phyloP scores from a whole-genome alignment of 2,329 filamentous ascomycete genomes.

The Helicocarpus griseus region DNA sequence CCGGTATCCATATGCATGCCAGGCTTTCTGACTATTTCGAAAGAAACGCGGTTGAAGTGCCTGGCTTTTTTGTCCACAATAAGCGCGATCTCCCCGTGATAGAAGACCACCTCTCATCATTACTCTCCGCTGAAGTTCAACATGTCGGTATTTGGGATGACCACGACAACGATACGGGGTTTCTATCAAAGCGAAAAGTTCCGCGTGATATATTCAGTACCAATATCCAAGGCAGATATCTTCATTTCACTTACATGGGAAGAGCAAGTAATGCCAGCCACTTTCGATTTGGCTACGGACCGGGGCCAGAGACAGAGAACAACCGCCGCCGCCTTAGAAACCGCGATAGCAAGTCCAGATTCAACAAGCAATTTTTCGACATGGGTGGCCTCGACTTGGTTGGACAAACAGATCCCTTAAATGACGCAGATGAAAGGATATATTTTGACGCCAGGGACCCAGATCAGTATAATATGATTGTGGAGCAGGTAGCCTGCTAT shows the following conservation, averaged over 20 bases:
- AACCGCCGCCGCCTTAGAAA: conserved; percentile 1
- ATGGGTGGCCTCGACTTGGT: background rate
- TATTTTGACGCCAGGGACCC: background rate
- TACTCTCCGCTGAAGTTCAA: background rate
- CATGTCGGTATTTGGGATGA: background rate
- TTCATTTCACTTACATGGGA: background rate
- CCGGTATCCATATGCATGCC: background rate
- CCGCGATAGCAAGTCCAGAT: background rate
- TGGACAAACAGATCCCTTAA: background rate
- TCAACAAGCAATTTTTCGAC: conserved; percentile 3
- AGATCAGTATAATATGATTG: background rate
- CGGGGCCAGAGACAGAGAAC: background rate
- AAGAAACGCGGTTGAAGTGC: background rate
- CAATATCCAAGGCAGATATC: background rate
- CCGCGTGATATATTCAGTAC: background rate
- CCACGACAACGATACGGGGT: background rate
- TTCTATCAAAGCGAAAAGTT: background rate
- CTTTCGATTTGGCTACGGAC: background rate
- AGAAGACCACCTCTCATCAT: background rate
- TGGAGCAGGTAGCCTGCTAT: conserved; percentile 1
- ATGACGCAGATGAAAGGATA: background rate
- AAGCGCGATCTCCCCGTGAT: background rate
- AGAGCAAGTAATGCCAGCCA: background rate
- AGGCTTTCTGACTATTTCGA: background rate
- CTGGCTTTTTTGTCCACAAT: background rate